Base-by-base conservation (phyloP, 176 grass and related monocot species). In the Areca catechu region DNA sequence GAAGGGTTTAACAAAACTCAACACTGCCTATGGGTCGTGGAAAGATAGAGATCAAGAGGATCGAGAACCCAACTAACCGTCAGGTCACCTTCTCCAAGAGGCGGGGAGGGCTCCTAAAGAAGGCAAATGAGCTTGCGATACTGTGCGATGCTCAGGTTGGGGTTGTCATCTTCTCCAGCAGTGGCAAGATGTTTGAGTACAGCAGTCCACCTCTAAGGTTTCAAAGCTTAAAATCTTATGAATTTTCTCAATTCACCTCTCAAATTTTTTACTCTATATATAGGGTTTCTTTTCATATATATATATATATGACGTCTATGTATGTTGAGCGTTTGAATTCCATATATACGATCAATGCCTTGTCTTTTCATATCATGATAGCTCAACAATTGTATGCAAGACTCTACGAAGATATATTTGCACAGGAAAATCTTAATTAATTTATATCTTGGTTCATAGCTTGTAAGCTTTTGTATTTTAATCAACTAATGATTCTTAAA, bases 21-120 rank as follows among this genome's bases (percentile, higher is more conserved):
- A 28, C 3, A 52, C 20, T 29, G 6, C 27, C 18, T 23, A 88
- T 89, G 85, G 85, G 85, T 16, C 80, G 85, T 15, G 85, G 85
- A 19, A 89, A 89, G 76, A 89, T 89, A 60, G 80, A 83, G 76
- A 89, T 89, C 76, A 89, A 89, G 80, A 63, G 76, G 76, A 89
- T 89, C 55, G 85, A 89, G 80, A 89, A 89, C 64, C 57, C 80
- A 5, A 89, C 85, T 27, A 89, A 89, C 73, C 65, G 85, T 22
- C 85, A 89, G 73, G 85, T 89, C 3, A 89, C 85, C 60, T 89
- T 83, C 85, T 89, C 85, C 43, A 89, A 89, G 80, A 65, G 85
- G 72, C 72, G 85, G 65, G 80, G 80, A 50, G 85, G 85, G 50
- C 65, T 89, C 22, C 80, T 89, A 7, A 89, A 89, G 85, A 89